Conservation (phyloP, 2,329 filamentous ascomycete genomes). For the Ceratocystiopsis minuta region DNA sequence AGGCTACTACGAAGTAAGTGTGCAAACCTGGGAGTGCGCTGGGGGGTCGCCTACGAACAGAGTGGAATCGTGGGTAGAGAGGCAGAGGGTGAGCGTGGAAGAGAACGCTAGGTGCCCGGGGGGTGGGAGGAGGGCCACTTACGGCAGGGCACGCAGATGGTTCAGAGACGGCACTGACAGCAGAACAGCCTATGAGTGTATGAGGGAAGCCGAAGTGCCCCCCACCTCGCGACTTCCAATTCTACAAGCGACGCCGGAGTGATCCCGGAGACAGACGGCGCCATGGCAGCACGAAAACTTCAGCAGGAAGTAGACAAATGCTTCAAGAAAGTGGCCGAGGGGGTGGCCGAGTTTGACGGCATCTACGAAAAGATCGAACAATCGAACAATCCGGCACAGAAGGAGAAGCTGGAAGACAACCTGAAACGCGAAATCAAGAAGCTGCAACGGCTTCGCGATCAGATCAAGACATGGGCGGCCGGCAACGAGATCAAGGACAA, state of each 20-base stretch:
- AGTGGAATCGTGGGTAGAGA: no score
- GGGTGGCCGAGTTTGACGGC: conserved; percentile 75
- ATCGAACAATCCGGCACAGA: conserved; percentile 81
- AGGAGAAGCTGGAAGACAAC: conserved; percentile 95
- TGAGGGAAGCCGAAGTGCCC: neutral
- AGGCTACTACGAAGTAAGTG: no score
- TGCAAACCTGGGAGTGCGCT: no score
- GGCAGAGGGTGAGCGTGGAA: no score
- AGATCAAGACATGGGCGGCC: conserved; percentile 98
- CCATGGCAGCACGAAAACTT: conserved; percentile 89
- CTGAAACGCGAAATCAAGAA: conserved; percentile 99
- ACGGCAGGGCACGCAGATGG: no score
- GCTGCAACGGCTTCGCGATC: conserved; percentile 86
- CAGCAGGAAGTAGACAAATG: conserved; percentile 98
- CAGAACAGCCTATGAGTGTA: no score
- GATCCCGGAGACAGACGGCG: conserved; percentile 10
- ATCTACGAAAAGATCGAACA: conserved; percentile 98
- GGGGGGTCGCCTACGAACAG: no score
- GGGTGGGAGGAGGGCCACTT: no score
- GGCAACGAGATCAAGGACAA: conserved; percentile 99
- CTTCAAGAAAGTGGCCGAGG: conserved; percentile 96
- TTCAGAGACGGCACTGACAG: no score
- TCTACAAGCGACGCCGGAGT: neutral
- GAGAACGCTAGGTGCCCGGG: no score
- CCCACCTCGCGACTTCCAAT: neutral